Evolutionary conservation across 352 stramenopile species (phyloP).

Genomic region (Phytophthora citricola): DNA sequence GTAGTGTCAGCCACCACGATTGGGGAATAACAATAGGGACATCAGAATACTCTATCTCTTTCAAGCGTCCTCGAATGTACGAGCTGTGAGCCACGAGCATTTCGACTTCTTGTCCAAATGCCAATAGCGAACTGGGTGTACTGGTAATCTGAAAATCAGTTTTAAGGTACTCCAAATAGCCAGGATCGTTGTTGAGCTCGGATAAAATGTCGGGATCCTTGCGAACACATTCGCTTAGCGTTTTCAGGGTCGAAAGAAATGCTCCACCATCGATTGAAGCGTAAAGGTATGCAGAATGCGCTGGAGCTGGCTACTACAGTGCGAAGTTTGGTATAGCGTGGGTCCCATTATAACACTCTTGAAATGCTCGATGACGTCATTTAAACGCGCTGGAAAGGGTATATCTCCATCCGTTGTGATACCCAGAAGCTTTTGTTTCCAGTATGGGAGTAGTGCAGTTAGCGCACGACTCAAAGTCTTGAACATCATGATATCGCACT

Average conservation of each 20-base stretch:
- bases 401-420: slow-evolving; percentile 25
- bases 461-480: slow-evolving; percentile 34
- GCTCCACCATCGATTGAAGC: slow-evolving; percentile 25
- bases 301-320: slow-evolving; percentile 32
- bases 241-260: slow-evolving; percentile 31
- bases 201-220: slow-evolving; percentile 25
- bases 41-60: slow-evolving; percentile 25
- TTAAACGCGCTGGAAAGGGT: slow-evolving; percentile 18
- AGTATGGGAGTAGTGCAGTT: slow-evolving; percentile 32
- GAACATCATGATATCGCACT: slow-evolving; percentile 33
- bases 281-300: slow-evolving; percentile 38
- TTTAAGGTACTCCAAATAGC: slow-evolving; percentile 9
- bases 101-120: slow-evolving; percentile 40
- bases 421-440: slow-evolving; percentile 38
- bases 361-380: slow-evolving; percentile 33
- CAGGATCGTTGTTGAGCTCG: slow-evolving; percentile 34
- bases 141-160: neutral
- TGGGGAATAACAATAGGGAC: slow-evolving; percentile 14
- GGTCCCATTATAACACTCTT: slow-evolving; percentile 18
- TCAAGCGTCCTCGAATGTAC: slow-evolving; percentile 48
- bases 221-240: slow-evolving; percentile 37
- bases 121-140: slow-evolving; percentile 11
- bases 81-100: slow-evolving; percentile 55
- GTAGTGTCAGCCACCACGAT: slow-evolving; percentile 57
- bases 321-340: slow-evolving; percentile 32